Conservation (phyloP, 768 basidiomycete species). For the Pulveroboletus sp. region DNA sequence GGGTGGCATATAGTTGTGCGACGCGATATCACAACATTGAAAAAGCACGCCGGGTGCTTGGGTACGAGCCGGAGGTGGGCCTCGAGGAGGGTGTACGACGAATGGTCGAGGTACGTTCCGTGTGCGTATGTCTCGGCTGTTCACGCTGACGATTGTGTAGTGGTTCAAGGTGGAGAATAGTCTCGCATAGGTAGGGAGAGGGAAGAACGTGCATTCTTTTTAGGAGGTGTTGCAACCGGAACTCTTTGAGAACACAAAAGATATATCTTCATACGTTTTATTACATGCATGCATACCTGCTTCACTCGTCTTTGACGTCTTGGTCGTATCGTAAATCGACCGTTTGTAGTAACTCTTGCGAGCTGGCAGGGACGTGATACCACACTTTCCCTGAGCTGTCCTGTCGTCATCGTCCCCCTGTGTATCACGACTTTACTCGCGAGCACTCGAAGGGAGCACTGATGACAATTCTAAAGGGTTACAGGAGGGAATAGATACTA, state of each 20-base stretch:
- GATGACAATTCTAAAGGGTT: too few species aligned
- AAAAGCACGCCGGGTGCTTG: slow-evolving; percentile 83
- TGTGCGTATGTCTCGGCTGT: neutral
- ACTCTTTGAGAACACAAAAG: too few species aligned
- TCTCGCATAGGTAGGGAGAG: slow-evolving; percentile 14
- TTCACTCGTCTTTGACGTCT: neutral
- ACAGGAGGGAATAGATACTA: too few species aligned
- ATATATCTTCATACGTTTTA: neutral
- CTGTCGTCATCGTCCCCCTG: too few species aligned
- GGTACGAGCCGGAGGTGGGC: slow-evolving; percentile 89
- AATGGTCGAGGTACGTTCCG: slow-evolving; percentile 62
- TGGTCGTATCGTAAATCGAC: too few species aligned
- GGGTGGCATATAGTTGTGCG: slow-evolving; percentile 75
- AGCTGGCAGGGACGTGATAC: too few species aligned
- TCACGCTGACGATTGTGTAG: slow-evolving; percentile 10
- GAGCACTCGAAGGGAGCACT: too few species aligned
- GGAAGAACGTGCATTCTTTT: neutral
- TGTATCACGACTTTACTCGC: too few species aligned
- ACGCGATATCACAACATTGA: slow-evolving; percentile 91
- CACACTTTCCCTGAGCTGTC: too few species aligned
- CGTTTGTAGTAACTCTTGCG: too few species aligned
- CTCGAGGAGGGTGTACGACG: slow-evolving; percentile 81
- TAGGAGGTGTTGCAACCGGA: neutral
- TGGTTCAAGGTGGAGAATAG: slow-evolving; percentile 31
- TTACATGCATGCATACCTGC: slow-evolving; percentile 3